Conservation (phyloP, 176 grass and related monocot genomes). For the Bromus sterilis region DNA sequence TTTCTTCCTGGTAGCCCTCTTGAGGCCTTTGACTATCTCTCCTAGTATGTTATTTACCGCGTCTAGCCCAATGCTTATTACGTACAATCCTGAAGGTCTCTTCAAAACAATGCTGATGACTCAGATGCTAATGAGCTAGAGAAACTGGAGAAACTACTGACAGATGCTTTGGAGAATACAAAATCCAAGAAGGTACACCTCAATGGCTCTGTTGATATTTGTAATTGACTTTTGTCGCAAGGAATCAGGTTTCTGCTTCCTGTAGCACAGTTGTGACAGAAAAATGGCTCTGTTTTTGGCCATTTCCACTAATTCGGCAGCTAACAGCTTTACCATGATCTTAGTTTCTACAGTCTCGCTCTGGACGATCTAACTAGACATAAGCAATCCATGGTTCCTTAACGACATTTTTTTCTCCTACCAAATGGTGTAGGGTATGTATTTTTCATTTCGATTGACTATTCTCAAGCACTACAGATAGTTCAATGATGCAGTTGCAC, state of each 20-base stretch:
- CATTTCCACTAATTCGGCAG: background rate
- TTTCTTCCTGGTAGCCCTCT: constrained; percentile 31
- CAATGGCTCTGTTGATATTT: background rate
- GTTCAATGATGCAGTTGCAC: background rate
- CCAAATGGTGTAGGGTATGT: constrained; percentile 13
- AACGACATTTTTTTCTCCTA: too few relatives aligned
- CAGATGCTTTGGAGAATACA: constrained; percentile 30
- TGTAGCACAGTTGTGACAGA: background rate
- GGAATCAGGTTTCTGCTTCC: background rate
- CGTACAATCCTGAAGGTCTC: constrained; percentile 28
- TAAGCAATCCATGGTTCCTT: constrained; percentile 13
- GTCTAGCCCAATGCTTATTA: background rate
- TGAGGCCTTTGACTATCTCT: background rate
- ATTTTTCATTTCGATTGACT: background rate
- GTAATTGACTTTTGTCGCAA: background rate
- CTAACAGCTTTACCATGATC: background rate
- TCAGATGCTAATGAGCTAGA: constrained; percentile 32
- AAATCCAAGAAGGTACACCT: constrained; percentile 45
- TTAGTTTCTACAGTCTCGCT: background rate
- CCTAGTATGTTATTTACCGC: background rate
- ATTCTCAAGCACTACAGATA: background rate
- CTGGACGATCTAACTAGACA: background rate
- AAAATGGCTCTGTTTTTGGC: background rate
- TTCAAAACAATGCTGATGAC: constrained; percentile 23
- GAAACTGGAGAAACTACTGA: constrained; percentile 48